phyloP scores from a whole-genome alignment of 2,329 filamentous ascomycete genomes.

The Hymenoscyphus repandus region DNA sequence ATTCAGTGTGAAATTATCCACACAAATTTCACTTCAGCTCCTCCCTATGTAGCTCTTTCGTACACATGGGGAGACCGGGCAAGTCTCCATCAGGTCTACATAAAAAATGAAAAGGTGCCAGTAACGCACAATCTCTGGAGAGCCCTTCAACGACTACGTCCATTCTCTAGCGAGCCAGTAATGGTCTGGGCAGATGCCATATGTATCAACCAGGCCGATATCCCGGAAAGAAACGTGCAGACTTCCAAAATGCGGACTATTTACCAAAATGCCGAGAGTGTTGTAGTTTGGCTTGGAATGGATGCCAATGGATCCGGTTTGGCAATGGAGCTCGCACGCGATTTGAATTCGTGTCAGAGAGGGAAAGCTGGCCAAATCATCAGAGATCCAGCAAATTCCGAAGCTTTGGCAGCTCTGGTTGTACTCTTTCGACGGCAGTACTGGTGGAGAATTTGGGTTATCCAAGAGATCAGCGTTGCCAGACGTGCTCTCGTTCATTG shows the following conservation, averaged over 20 bases:
- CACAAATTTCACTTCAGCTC: slow-evolving; percentile 15
- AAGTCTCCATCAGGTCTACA: background rate
- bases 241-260: slow-evolving; percentile 12
- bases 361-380: slow-evolving; percentile 14
- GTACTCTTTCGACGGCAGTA: slow-evolving; percentile 35
- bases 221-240: slow-evolving; percentile 30
- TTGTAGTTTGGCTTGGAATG: slow-evolving; percentile 5
- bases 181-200: slow-evolving; percentile 13
- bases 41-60: slow-evolving; percentile 6
- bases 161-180: slow-evolving; percentile 2
- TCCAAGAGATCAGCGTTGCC: slow-evolving; percentile 37
- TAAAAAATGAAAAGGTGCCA: background rate
- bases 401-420: slow-evolving; percentile 29
- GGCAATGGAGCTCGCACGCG: slow-evolving; percentile 18
- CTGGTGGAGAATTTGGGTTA: slow-evolving; percentile 38
- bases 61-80: slow-evolving; percentile 6
- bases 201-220: slow-evolving; percentile 34
- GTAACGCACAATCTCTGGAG: slow-evolving; percentile 8
- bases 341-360: slow-evolving; percentile 10
- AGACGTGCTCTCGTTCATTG: slow-evolving; percentile 33
- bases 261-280: slow-evolving; percentile 6
- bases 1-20: slow-evolving; percentile 17
- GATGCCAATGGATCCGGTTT: slow-evolving; percentile 8
- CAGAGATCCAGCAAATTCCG: slow-evolving; percentile 6
- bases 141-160: slow-evolving; percentile 14